Percentiles rank a stretch among this genome's conserved stretches.
Conservation (phyloP, 768 basidiomycete genomes). For the Cyathus striatus region DNA sequence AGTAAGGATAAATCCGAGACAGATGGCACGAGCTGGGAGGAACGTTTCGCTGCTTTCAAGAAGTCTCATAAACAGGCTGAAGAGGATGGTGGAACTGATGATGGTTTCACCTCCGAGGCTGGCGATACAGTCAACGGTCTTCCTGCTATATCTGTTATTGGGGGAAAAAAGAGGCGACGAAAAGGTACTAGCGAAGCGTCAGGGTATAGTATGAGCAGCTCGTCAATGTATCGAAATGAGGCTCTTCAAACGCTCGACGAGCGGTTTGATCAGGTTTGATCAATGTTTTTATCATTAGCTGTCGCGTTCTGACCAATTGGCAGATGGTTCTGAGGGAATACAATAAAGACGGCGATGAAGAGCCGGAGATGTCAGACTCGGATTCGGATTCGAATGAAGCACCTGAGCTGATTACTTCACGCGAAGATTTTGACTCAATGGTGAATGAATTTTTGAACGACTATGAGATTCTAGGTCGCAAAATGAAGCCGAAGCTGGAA, state of each 20-base stretch:
- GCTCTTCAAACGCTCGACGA: slow-evolving; percentile 87
- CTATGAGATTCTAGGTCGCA: slow-evolving; percentile 87
- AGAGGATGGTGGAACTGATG: slow-evolving; percentile 34
- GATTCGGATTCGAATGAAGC: slow-evolving; percentile 52
- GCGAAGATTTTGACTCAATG: slow-evolving; percentile 87
- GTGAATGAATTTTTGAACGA: slow-evolving; percentile 92
- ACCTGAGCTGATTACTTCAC: slow-evolving; percentile 71
- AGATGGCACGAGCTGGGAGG: slow-evolving; percentile 62
- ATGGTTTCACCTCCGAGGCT: slow-evolving; percentile 59
- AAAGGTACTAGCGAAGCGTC: slow-evolving; percentile 81
- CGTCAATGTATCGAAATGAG: slow-evolving; percentile 91
- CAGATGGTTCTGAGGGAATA: slow-evolving; percentile 82
- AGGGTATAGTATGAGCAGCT: slow-evolving; percentile 96
- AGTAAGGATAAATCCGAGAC: too few relatives aligned
- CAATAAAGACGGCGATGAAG: slow-evolving; percentile 49
- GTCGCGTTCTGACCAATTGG: not conserved
- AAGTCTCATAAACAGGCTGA: slow-evolving; percentile 45
- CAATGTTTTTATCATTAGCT: not conserved
- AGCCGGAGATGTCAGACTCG: slow-evolving; percentile 14
- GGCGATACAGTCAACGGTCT: slow-evolving; percentile 80
- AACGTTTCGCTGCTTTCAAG: slow-evolving; percentile 80
- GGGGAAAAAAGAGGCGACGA: slow-evolving; percentile 69
- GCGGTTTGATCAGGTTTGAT: slow-evolving; percentile 87
- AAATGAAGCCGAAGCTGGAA: slow-evolving; percentile 70
- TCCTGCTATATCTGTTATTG: slow-evolving; percentile 69